These are phyloP conservation scores for Cyamopsis tetragonoloba DNA, from an alignment of 306 rosid genomes.

Conservation along the genomic window DNA sequence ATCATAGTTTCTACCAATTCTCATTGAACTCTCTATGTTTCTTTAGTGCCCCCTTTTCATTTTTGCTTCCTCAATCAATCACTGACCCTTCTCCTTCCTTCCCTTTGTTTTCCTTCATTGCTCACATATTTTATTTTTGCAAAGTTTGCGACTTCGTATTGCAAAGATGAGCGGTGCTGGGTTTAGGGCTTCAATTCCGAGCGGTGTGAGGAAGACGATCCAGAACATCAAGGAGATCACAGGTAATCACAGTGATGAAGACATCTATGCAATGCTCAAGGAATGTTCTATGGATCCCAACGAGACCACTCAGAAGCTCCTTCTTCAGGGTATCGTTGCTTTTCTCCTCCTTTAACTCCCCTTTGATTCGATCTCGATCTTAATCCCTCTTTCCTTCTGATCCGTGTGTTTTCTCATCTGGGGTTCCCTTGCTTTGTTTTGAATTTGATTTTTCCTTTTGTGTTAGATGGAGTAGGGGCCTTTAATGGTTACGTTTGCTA, in stretches of 20 bases:
- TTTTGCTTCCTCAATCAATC: constrained; percentile 31
- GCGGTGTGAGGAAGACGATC: constrained; percentile 64
- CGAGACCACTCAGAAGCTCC: constrained; percentile 91
- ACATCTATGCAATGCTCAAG: constrained; percentile 89
- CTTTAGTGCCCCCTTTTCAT: constrained; percentile 18
- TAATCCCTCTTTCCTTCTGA: constrained; percentile 32
- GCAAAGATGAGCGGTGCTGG: constrained; percentile 70
- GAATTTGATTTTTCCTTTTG: constrained; percentile 15
- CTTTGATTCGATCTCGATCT: constrained; percentile 32
- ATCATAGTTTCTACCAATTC: constrained; percentile 1
- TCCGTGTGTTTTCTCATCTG: constrained; percentile 40
- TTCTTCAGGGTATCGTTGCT: constrained; percentile 63
- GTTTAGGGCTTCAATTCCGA: constrained; percentile 85
- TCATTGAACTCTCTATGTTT: constrained; percentile 22
- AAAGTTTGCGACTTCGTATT: constrained; percentile 30
- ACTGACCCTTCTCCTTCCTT: constrained; percentile 30
- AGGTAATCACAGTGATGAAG: constrained; percentile 79
- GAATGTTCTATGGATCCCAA: constrained; percentile 99
- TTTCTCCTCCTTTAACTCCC: not conserved
- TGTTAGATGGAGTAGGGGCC: constrained; percentile 23
- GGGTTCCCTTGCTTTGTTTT: constrained; percentile 31
- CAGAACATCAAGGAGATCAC: constrained; percentile 84
- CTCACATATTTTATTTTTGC: constrained; percentile 11
- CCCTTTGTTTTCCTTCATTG: constrained; percentile 13
- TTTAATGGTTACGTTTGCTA: constrained; percentile 36